Conservation (phyloP, 495 filamentous ascomycete genomes). For the Poronia punctata region DNA sequence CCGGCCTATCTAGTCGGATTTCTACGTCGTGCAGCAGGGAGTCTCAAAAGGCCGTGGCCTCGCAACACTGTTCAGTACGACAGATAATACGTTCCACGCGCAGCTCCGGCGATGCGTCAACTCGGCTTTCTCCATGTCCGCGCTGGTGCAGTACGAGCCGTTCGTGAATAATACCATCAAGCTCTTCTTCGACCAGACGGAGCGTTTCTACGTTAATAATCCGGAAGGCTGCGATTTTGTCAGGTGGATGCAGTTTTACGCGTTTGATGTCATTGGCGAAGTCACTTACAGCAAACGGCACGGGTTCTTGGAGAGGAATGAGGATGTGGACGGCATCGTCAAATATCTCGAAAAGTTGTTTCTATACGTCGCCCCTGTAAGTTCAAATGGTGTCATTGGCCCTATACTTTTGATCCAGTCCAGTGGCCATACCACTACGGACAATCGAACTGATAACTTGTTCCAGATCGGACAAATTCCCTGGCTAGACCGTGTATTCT, state of each 20-base stretch:
- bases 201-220: constrained; percentile 48
- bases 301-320: constrained; percentile 55
- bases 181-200: constrained; percentile 56
- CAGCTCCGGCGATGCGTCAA: constrained; percentile 63
- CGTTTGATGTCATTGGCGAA: constrained; percentile 69
- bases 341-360: constrained; percentile 46
- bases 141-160: constrained; percentile 66
- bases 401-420: constrained; percentile 2
- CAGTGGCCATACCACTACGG: too few relatives aligned
- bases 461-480: constrained; percentile 56
- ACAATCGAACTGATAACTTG: constrained; percentile 22
- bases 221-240: constrained; percentile 55
- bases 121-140: constrained; percentile 65
- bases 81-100: constrained; percentile 66
- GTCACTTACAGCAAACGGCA: constrained; percentile 60
- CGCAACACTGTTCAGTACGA: constrained; percentile 71
- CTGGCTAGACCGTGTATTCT: constrained; percentile 51
- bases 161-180: constrained; percentile 62
- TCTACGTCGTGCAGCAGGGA: constrained; percentile 63
- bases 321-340: constrained; percentile 58
- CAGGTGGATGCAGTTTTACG: constrained; percentile 71
- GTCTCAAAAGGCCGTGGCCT: constrained; percentile 57
- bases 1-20: constrained; percentile 51
- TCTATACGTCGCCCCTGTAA: constrained; percentile 55
- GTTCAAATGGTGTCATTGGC: background rate